These are phyloP conservation scores for Volvox africanus DNA, from an alignment of 139 green algal genomes.

Conservation along the genomic window DNA sequence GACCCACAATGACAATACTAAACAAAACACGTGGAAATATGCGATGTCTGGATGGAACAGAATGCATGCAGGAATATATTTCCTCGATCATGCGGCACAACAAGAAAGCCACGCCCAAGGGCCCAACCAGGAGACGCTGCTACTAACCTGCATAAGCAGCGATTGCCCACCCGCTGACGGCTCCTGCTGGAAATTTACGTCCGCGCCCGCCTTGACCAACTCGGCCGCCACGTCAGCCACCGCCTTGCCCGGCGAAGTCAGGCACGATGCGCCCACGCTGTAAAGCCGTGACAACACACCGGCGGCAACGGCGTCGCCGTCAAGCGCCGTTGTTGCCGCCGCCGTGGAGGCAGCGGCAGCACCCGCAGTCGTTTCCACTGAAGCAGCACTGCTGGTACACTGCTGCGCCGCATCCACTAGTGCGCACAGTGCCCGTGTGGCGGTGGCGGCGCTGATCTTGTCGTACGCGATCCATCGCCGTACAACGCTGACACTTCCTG, in stretches of 20 bases:
- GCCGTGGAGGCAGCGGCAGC: neutral
- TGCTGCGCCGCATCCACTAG: neutral
- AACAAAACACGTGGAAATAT: too few species aligned
- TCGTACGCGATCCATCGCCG: constrained; percentile 24
- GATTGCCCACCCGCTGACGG: neutral
- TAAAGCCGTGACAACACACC: neutral
- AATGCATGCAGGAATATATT: too few species aligned
- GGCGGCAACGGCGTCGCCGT: neutral
- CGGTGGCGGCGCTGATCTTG: neutral
- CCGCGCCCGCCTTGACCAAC: constrained; percentile 30
- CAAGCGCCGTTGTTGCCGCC: neutral
- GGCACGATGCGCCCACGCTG: neutral
- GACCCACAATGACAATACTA: too few species aligned
- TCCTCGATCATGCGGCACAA: too few species aligned
- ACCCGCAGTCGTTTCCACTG: neutral
- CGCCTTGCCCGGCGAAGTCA: neutral
- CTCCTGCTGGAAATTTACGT: constrained; percentile 21
- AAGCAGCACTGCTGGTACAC: neutral
- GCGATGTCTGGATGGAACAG: too few species aligned
- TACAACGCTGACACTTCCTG: neutral
- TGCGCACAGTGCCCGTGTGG: constrained; percentile 4
- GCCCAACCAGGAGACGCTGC: neutral
- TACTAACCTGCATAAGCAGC: constrained; percentile 28
- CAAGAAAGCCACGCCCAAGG: too few species aligned
- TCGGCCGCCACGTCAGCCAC: neutral